phyloP scores from a whole-genome alignment of 176 grass and related monocot genomes.

The Rhynchospora pubera region DNA sequence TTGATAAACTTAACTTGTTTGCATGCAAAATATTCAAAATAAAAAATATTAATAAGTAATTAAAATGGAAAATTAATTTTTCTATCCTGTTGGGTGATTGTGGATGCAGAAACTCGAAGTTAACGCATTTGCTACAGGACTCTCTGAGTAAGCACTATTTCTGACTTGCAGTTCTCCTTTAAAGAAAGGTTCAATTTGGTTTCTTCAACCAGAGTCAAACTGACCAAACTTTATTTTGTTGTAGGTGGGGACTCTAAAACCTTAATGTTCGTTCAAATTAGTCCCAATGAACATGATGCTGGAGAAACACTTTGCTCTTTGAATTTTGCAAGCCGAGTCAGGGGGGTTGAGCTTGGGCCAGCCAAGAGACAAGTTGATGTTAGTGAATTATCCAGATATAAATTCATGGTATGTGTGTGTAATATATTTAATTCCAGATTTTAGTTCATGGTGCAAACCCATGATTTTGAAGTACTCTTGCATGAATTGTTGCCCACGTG shows the following conservation, averaged over 20 bases:
- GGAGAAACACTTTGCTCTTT: conserved; percentile 92
- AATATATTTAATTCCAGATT: too few relatives aligned
- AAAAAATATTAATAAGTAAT: not conserved
- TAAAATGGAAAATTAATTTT: not conserved
- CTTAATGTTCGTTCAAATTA: conserved; percentile 98
- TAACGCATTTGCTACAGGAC: conserved; percentile 92
- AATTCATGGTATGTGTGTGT: conserved; percentile 50
- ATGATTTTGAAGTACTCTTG: conserved; percentile 8
- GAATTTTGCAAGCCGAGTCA: conserved; percentile 90
- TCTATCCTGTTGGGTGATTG: not conserved
- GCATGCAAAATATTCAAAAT: not conserved
- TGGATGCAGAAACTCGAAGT: conserved; percentile 71
- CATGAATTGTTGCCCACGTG: not conserved
- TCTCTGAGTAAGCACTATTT: conserved; percentile 48
- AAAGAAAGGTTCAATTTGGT: not conserved
- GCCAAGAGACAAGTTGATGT: conserved; percentile 82
- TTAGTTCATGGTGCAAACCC: too few relatives aligned
- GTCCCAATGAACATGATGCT: conserved; percentile 83
- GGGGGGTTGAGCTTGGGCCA: conserved; percentile 88
- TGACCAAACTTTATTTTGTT: conserved; percentile 14
- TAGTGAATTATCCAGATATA: conserved; percentile 79
- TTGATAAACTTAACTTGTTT: not conserved
- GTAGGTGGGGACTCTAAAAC: conserved; percentile 95
- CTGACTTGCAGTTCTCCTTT: not conserved
- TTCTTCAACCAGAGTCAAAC: not conserved